A percentile compares a stretch with the other conserved stretches of the same genome.
These are phyloP conservation scores for Fusarium lyarnte DNA, from an alignment of 2,329 filamentous ascomycete species.

Conservation along the genomic window DNA sequence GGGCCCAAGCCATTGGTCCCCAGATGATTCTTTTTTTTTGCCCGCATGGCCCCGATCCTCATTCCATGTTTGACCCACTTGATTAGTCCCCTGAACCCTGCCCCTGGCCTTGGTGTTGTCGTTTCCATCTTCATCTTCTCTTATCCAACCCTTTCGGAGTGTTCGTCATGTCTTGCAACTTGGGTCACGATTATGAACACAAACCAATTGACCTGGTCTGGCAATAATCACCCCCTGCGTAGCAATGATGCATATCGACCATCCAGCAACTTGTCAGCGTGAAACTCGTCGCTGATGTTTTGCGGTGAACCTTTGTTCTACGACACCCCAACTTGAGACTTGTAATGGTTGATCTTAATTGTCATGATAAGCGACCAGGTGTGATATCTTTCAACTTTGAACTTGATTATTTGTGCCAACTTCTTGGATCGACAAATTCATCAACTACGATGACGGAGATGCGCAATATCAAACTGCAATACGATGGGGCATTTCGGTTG, in stretches of 20 bases:
- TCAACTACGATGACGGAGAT: not conserved
- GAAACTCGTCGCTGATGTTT: not conserved
- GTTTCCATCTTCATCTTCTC: conserved; percentile 4
- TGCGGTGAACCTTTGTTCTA: not conserved
- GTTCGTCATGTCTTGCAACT: conserved; percentile 15
- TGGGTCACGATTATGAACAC: not conserved
- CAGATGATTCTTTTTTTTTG: conserved; percentile 17
- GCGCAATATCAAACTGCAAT: conserved; percentile 1
- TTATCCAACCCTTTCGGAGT: conserved; percentile 28
- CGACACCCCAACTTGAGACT: not conserved
- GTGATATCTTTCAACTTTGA: not conserved
- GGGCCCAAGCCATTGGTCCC: conserved; percentile 35
- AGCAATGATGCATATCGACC: not conserved
- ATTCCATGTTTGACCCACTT: conserved; percentile 29
- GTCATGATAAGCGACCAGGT: conserved; percentile 7
- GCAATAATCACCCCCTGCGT: not conserved
- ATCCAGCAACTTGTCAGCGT: not conserved
- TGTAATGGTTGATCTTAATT: not conserved
- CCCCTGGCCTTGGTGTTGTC: conserved; percentile 11
- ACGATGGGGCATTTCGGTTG: conserved; percentile 30
- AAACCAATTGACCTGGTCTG: not conserved
- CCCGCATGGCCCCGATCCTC: conserved; percentile 20
- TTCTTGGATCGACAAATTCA: conserved; percentile 9
- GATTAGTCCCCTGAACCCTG: conserved; percentile 37
- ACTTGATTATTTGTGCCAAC: not conserved